phyloP scores from a whole-genome alignment of 2,329 filamentous ascomycete species.

The Xylaria multiplex region DNA sequence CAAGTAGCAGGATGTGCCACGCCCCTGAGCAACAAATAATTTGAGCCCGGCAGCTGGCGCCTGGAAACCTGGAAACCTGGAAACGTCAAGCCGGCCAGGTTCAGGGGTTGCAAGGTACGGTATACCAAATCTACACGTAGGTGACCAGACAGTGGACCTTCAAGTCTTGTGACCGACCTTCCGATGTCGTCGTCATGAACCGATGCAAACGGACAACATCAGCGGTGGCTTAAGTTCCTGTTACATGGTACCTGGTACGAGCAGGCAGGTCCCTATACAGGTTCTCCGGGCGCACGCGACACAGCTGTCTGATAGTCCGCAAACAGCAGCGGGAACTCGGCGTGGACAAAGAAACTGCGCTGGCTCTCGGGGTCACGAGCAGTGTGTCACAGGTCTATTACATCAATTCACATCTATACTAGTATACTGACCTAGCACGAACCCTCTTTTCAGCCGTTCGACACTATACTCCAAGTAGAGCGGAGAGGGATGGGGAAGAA shows the following conservation, averaged over 20 bases:
- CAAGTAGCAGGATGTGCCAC: background rate
- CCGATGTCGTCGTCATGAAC: background rate
- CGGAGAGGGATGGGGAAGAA: background rate
- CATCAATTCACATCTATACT: background rate
- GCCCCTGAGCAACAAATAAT: conserved; percentile 13
- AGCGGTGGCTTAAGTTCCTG: background rate
- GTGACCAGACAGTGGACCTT: background rate
- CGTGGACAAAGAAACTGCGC: background rate
- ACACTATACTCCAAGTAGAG: conserved; percentile 1
- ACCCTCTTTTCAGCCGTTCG: conserved; percentile 15
- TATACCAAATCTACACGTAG: too few species aligned
- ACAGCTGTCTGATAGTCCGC: background rate
- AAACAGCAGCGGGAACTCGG: background rate
- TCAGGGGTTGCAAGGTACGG: conserved; percentile 28
- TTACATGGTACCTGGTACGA: conserved; percentile 7
- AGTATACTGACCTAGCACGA: too few species aligned
- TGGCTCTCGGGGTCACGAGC: background rate
- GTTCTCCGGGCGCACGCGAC: background rate
- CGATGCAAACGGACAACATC: background rate
- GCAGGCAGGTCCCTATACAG: conserved; percentile 5
- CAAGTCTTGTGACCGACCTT: conserved; percentile 28
- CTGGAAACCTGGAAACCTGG: conserved; percentile 11
- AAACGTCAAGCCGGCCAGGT: conserved; percentile 23
- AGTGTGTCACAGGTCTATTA: background rate
- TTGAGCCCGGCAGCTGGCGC: conserved; percentile 27